Conservation (phyloP, 1,284 basidiomycete genomes). For the Austroboletus novae-zelandiae region DNA sequence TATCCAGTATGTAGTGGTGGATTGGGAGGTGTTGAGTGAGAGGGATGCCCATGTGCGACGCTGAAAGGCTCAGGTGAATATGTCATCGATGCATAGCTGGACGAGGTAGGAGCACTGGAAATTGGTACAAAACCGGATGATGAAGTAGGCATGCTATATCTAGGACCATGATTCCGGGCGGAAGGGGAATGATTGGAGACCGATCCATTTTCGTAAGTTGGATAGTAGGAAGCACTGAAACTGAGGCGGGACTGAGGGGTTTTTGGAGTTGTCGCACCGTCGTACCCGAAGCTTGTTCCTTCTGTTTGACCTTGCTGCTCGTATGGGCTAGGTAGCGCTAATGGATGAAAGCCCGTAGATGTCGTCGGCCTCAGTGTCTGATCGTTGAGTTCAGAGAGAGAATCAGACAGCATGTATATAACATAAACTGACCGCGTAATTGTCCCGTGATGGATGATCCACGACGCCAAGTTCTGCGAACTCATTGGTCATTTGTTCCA, state of each 20-base stretch:
- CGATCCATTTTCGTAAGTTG: constrained; percentile 50
- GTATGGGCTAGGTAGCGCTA: constrained; percentile 25
- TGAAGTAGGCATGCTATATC: constrained; percentile 62
- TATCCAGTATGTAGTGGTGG: constrained; percentile 17
- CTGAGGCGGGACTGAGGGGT: constrained; percentile 36
- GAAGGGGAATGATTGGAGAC: constrained; percentile 33
- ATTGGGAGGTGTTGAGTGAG: constrained; percentile 24
- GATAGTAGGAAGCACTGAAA: constrained; percentile 43
- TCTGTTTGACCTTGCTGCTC: constrained; percentile 28
- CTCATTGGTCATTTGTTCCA: constrained; percentile 57
- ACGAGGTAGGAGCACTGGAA: constrained; percentile 27
- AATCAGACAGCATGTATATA: constrained; percentile 9
- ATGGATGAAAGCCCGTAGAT: constrained; percentile 37
- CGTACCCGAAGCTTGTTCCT: constrained; percentile 31
- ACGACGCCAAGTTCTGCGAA: constrained; percentile 66
- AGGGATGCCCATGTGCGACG: constrained; percentile 39
- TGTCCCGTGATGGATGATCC: constrained; percentile 53
- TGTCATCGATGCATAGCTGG: constrained; percentile 28
- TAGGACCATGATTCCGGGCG: constrained; percentile 46
- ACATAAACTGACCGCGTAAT: constrained; percentile 59
- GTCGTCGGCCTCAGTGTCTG: constrained; percentile 42
- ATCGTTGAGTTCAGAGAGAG: constrained; percentile 29
- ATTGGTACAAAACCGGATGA: constrained; percentile 68
- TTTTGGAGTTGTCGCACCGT: constrained; percentile 38
- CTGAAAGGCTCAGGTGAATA: constrained; percentile 50